Base-by-base conservation (phyloP, 805 yeast genomes). In the Lachancea thermotolerans region DNA sequence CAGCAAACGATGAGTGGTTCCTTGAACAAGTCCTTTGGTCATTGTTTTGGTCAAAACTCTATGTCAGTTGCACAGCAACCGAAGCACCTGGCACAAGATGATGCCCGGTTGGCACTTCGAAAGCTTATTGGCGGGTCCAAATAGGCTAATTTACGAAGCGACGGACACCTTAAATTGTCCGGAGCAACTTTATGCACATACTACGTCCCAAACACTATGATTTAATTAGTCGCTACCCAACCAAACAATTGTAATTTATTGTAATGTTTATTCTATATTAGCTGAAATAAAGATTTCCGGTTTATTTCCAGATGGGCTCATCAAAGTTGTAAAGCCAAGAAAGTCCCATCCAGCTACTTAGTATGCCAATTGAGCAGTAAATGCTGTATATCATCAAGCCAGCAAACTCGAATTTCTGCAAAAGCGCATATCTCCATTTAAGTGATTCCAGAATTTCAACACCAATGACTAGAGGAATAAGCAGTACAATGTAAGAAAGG, bases 241-340 rank as follows among this genome's bases (percentile, higher is more conserved):
- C 25, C 7, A 21, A 21, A 21, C 25, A 21, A 21, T 21, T 21
- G 25, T 21, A 21, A 21, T 7, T 21, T 21, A 21, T 21, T 21
- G 25, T 21, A 21, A 21, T 21, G 25, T 21, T 21, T 21, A 21
- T 12, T 30, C 12, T 28, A 14, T 16, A 28, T 14, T 12, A 12
- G 21, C 14, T 11, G 14, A 14, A 30, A 30, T 12, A 12, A 14
- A 30, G 12, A 14, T 4, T 30, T 30, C 12, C 18, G 21, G 11
- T 15, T 34, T 34, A 45, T 45, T 42, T 68, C 88, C 89, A 82
- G 2, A 84, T 69, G 5, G 77, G 71, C 55, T 88, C 95, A 59
- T 85, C 90, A 45, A 86, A 79, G 62, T 88, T 86, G 59, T 86
- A 90, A 44, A 85, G 67, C 96, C 96, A 90, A 49, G 85, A 80